phyloP scores from a whole-genome alignment of 768 basidiomycete species.

The Russula virescens region DNA sequence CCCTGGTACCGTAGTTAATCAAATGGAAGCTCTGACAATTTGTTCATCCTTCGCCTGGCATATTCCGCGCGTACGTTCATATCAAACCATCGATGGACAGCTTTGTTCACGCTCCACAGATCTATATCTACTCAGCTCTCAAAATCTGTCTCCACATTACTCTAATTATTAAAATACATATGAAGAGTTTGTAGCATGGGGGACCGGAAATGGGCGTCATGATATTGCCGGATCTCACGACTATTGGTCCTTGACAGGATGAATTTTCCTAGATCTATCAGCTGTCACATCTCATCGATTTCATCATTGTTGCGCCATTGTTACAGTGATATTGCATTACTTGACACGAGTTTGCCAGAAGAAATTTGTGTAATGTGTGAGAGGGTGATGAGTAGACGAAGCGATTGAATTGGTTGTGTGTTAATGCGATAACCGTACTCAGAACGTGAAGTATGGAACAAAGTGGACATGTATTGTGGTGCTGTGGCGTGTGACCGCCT shows the following conservation, averaged over 20 bases:
- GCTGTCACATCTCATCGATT: too few species aligned
- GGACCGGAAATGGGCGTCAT: background rate
- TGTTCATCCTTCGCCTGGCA: background rate
- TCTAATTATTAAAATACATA: too few species aligned
- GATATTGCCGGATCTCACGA: background rate
- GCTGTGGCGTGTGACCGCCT: background rate
- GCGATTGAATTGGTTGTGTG: background rate
- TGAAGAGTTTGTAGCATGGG: too few species aligned
- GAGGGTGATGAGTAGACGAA: background rate
- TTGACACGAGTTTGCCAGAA: background rate
- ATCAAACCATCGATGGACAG: too few species aligned
- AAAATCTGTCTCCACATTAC: too few species aligned
- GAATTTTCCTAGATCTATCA: background rate
- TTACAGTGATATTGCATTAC: background rate
- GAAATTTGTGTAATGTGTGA: background rate
- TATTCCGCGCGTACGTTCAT: background rate
- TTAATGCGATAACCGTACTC: background rate
- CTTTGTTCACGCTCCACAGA: too few species aligned
- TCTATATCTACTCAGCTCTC: too few species aligned
- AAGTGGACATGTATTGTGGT: background rate
- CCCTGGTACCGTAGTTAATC: background rate
- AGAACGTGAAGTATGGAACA: background rate
- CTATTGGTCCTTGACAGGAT: background rate
- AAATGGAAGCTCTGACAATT: slow-evolving; percentile 4
- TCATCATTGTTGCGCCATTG: background rate